Percentiles rank a stretch among this genome's conserved stretches.
These are phyloP conservation scores for Abrus precatorius DNA, from an alignment of 306 rosid genomes.

Conservation along the genomic window DNA sequence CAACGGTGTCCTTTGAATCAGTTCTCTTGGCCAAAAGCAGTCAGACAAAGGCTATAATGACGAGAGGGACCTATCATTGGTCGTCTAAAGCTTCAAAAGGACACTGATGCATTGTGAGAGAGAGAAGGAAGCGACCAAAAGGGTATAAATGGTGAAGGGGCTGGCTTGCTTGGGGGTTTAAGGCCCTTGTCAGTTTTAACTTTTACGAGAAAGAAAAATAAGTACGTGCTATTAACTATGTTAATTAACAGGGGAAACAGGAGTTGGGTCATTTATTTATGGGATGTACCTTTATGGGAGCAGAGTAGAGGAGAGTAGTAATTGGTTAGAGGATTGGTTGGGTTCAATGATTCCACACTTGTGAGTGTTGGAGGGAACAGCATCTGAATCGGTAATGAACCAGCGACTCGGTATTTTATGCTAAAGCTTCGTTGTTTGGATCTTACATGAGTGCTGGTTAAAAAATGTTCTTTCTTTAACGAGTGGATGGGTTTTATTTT, in stretches of 20 bases:
- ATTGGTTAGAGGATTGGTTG: conserved; percentile 41
- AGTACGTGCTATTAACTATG: conserved; percentile 29
- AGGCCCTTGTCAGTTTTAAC: conserved; percentile 44
- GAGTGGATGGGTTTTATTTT: conserved; percentile 5
- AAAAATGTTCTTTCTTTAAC: neutral
- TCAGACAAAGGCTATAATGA: conserved; percentile 89
- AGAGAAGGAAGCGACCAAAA: conserved; percentile 41
- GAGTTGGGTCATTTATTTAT: conserved; percentile 46
- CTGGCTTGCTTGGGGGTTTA: conserved; percentile 34
- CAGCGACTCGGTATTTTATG: conserved; percentile 30
- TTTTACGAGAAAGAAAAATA: conserved; percentile 21
- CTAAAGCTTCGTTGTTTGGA: conserved; percentile 28
- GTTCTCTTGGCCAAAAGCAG: conserved; percentile 87
- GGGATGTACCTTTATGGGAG: conserved; percentile 50
- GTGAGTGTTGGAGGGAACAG: conserved; percentile 55
- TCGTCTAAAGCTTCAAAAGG: conserved; percentile 58
- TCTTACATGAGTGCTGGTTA: conserved; percentile 6
- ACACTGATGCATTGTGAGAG: conserved; percentile 44
- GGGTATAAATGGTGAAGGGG: conserved; percentile 43
- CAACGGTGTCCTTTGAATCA: conserved; percentile 95
- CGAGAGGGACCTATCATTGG: conserved; percentile 85
- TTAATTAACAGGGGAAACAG: conserved; percentile 18
- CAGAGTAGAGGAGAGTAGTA: conserved; percentile 32
- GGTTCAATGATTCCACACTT: conserved; percentile 50
- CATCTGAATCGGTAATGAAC: conserved; percentile 41